These are phyloP conservation scores for Pythium sukuiense DNA, from an alignment of 352 stramenopile species.

Conservation along the genomic window DNA sequence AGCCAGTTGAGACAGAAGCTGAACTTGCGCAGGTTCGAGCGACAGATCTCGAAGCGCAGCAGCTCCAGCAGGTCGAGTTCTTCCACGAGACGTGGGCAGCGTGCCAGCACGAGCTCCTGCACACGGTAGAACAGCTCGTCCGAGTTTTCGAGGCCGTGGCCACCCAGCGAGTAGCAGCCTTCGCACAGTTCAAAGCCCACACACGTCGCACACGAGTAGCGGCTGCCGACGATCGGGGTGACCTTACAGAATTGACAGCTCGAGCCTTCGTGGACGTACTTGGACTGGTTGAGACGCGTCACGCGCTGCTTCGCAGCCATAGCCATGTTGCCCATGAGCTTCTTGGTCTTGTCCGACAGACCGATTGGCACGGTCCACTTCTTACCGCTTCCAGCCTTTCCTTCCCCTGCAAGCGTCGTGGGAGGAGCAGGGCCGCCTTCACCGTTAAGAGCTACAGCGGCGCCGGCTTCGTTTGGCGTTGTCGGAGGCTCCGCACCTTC, in stretches of 20 bases:
- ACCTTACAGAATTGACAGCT: conserved; percentile 83
- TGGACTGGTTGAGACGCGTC: conserved; percentile 60
- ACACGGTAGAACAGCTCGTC: conserved; percentile 85
- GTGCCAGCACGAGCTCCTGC: conserved; percentile 70
- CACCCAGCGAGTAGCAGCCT: conserved; percentile 80
- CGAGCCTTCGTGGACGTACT: conserved; percentile 72
- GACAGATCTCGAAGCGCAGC: conserved; percentile 85
- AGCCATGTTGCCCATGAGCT: conserved; percentile 74
- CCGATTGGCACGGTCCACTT: conserved; percentile 59
- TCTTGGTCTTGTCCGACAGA: conserved; percentile 41
- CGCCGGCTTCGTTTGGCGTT: conserved; percentile 4
- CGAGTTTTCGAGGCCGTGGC: conserved; percentile 81
- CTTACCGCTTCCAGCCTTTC: conserved; percentile 19
- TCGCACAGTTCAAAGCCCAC: conserved; percentile 84
- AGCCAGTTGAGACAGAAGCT: conserved; percentile 85
- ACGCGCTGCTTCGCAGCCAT: conserved; percentile 69
- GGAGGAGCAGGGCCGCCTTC: not conserved
- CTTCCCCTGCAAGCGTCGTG: not conserved
- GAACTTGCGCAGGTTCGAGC: conserved; percentile 85
- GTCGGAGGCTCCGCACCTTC: conserved; percentile 27
- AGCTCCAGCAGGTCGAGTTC: conserved; percentile 78
- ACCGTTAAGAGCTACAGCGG: not conserved
- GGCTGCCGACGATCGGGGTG: conserved; percentile 70
- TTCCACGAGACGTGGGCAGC: conserved; percentile 56
- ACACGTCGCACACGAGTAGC: conserved; percentile 73